Evolutionary conservation across 148 eudicot genomes (phyloP), one percentile per base, ranked within the genome.

Genomic region (Talinum fruticosum): DNA sequence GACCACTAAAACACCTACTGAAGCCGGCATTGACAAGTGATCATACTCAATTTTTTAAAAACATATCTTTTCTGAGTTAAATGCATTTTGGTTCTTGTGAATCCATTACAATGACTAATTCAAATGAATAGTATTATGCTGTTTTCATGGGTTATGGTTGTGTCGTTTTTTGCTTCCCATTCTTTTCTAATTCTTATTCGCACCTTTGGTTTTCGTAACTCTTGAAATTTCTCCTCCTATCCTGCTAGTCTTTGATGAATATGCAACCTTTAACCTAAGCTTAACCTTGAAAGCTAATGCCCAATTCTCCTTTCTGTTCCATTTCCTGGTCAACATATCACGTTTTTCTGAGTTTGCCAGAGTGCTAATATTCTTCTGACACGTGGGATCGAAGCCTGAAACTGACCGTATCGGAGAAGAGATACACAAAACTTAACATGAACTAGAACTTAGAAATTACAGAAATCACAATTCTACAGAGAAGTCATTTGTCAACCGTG

Each of bases 1-100:
- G 97, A 86, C 90, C 71, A 94, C 98, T 44, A 85, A 61, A 83
- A 94, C 98, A 64, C 98, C 98, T 32, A 54, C 45, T 44, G 92
- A 88, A 87, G 89, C 86, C 32, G 82, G 81, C 57, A 71, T 73
- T 7, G 33, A 33, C 33, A 86, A 84, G 81, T 76, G 81, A 88
- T 14, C 1, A 23, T 59, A 24, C 64, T 13, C 10, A 47, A 8
- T 12, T 47, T 47, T 47, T 47, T 47, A 51, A 19, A 4, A 51
- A 16, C 16, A 16, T 16, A 1, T 51, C 57, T 51, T 3, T 19
- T 16, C 23, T 4, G n/a, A 51, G 23, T 51, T 19, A 5, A 19
- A 16, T 51, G 23, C 23, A 51, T 16, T 51, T 51, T 51, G n/a
- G 12, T 6, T 41, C 47, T 41, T 41, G 13, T 41, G 47, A 41